A percentile compares a stretch with the other conserved stretches of the same genome.
Conservation (phyloP, 371 early-diverging fungal species). For the Mortierella sp. region DNA sequence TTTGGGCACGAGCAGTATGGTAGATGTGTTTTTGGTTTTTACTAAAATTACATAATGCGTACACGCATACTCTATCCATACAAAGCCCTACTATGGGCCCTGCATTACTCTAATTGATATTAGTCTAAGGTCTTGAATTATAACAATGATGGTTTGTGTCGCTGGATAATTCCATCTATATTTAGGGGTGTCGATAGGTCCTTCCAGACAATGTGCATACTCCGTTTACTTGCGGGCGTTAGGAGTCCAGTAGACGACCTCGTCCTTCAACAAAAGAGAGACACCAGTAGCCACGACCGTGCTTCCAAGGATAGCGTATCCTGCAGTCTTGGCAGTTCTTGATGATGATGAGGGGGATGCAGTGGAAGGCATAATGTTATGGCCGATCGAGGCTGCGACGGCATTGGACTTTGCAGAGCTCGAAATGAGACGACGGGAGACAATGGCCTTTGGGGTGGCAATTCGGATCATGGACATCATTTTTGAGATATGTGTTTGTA, state of each 20-base stretch:
- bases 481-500: constrained; percentile 13
- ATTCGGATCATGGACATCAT: constrained; percentile 43
- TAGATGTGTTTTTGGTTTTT: no score
- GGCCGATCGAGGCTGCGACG: constrained; percentile 20
- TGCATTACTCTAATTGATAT: no score
- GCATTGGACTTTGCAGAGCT: constrained; percentile 26
- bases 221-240: constrained; percentile 39
- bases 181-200: no score
- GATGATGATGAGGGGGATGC: constrained; percentile 7
- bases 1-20: no score
- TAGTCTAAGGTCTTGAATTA: no score
- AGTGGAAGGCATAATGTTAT: not conserved
- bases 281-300: constrained; percentile 25
- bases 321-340: constrained; percentile 34
- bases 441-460: constrained; percentile 26
- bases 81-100: no score
- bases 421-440: constrained; percentile 35
- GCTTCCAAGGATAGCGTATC: constrained; percentile 33
- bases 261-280: constrained; percentile 38
- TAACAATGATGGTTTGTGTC: no score
- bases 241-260: constrained; percentile 57
- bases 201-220: no score
- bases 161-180: no score
- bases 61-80: no score
- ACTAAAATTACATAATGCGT: no score